phyloP scores from a whole-genome alignment of 1,284 basidiomycete genomes.

The Leccinum solheimii region DNA sequence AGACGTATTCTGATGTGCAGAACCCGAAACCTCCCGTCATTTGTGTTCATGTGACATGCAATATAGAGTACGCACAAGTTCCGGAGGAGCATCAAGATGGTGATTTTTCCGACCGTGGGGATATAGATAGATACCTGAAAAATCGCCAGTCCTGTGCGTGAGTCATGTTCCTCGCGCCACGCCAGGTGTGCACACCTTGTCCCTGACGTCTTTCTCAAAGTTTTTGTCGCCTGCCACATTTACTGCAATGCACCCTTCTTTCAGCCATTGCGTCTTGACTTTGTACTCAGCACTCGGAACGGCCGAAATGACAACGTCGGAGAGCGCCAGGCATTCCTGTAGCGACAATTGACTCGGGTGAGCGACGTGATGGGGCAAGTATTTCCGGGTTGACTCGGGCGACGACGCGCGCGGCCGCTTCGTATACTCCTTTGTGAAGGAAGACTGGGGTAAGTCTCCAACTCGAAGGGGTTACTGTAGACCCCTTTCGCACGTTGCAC shows the following conservation, averaged over 20 bases:
- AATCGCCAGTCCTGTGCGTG: constrained; percentile 8
- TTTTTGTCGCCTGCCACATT: constrained; percentile 97
- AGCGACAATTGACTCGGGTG: constrained; percentile 66
- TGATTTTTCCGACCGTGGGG: constrained; percentile 95
- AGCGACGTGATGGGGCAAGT: constrained; percentile 84
- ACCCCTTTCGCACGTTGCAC: constrained; percentile 6
- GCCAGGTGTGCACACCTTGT: constrained; percentile 60
- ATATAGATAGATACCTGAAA: constrained; percentile 85
- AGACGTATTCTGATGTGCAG: constrained; percentile 59
- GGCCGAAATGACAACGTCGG: constrained; percentile 90
- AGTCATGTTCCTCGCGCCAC: constrained; percentile 3
- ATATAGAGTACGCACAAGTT: constrained; percentile 67
- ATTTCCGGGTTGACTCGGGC: constrained; percentile 47
- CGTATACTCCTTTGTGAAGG: constrained; percentile 68
- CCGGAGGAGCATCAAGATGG: constrained; percentile 93
- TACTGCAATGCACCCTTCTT: constrained; percentile 90
- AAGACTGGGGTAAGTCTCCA: not conserved
- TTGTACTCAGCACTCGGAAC: constrained; percentile 90
- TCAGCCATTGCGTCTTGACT: constrained; percentile 84
- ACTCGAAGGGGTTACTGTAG: not conserved
- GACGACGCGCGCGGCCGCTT: constrained; percentile 68
- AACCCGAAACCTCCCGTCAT: constrained; percentile 3
- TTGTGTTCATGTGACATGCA: constrained; percentile 2
- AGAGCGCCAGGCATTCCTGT: constrained; percentile 76
- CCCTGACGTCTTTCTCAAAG: constrained; percentile 90